Evolutionary conservation across 768 basidiomycete species (phyloP).

Genomic region (Tephrocybe sp.): DNA sequence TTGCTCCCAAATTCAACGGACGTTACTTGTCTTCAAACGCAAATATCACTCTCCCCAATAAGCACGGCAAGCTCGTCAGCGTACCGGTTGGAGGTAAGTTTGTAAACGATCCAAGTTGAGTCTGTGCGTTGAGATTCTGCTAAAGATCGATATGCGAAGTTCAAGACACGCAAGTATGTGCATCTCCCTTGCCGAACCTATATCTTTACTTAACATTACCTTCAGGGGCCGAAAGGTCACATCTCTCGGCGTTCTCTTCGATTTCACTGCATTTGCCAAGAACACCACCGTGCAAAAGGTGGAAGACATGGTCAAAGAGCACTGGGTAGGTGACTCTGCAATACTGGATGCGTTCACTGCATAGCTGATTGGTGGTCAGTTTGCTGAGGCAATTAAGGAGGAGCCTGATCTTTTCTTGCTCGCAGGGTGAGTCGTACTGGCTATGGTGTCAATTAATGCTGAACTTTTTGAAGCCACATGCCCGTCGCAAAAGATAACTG

Average conservation of each 20-base stretch:
- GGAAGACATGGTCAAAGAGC: slow-evolving; percentile 73
- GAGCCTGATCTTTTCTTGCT: slow-evolving; percentile 84
- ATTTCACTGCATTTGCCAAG: slow-evolving; percentile 69
- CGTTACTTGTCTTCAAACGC: slow-evolving; percentile 82
- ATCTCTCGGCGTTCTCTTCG: slow-evolving; percentile 75
- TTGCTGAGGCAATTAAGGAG: slow-evolving; percentile 72
- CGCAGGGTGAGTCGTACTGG: slow-evolving; percentile 46
- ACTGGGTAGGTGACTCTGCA: slow-evolving; percentile 57
- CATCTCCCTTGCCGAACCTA: background rate
- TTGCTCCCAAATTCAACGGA: slow-evolving; percentile 62
- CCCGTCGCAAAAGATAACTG: slow-evolving; percentile 72
- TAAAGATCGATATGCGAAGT: slow-evolving; percentile 66
- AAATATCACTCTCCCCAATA: slow-evolving; percentile 70
- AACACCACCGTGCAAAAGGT: slow-evolving; percentile 82
- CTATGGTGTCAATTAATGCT: background rate
- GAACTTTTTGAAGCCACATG: slow-evolving; percentile 64
- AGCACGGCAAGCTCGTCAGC: slow-evolving; percentile 27
- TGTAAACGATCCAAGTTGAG: background rate
- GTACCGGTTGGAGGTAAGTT: slow-evolving; percentile 37
- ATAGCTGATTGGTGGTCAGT: slow-evolving; percentile 42
- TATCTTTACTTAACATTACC: background rate
- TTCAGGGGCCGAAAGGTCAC: slow-evolving; percentile 68
- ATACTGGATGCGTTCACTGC: background rate
- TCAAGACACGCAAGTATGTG: slow-evolving; percentile 68
- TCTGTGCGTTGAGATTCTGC: background rate